Conservation (phyloP, 2,329 filamentous ascomycete genomes). For the Septoria linicola region DNA sequence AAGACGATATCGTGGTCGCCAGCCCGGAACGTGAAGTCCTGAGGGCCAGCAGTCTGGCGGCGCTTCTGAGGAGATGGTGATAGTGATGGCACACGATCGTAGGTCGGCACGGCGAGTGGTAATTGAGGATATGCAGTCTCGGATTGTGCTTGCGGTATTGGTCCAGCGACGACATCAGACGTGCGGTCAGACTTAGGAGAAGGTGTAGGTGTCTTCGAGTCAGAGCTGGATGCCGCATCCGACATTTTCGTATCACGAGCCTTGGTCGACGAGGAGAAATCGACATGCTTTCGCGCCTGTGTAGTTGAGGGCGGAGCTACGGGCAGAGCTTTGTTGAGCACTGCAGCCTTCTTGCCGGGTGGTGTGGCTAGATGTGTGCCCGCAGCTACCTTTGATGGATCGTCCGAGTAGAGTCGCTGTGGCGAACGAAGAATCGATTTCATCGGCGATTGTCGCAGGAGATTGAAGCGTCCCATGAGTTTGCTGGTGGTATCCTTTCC, state of each 20-base stretch:
- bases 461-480: conserved; percentile 44
- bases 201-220: conserved; percentile 34
- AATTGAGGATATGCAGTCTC: conserved; percentile 17
- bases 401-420: conserved; percentile 58
- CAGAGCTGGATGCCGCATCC: conserved; percentile 24
- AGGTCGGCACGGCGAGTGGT: conserved; percentile 20
- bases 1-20: conserved; percentile 46
- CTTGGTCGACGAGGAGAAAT: conserved; percentile 67
- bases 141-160: conserved; percentile 4
- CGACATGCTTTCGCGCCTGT: conserved; percentile 71
- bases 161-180: conserved; percentile 6
- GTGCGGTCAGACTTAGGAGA: conserved; percentile 23
- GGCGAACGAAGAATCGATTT: conserved; percentile 64
- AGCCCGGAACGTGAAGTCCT: conserved; percentile 52
- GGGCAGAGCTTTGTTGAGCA: conserved; percentile 20
- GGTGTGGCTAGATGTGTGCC: conserved; percentile 57
- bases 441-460: conserved; percentile 55
- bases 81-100: conserved; percentile 27
- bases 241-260: conserved; percentile 35
- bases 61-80: conserved; percentile 37
- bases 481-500: conserved; percentile 37
- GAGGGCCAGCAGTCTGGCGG: conserved; percentile 39
- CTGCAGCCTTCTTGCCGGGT: conserved; percentile 26
- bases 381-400: conserved; percentile 59
- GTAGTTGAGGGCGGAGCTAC: conserved; percentile 43